phyloP scores from a whole-genome alignment of 140 eudicot species.

The Stevia rebaudiana region DNA sequence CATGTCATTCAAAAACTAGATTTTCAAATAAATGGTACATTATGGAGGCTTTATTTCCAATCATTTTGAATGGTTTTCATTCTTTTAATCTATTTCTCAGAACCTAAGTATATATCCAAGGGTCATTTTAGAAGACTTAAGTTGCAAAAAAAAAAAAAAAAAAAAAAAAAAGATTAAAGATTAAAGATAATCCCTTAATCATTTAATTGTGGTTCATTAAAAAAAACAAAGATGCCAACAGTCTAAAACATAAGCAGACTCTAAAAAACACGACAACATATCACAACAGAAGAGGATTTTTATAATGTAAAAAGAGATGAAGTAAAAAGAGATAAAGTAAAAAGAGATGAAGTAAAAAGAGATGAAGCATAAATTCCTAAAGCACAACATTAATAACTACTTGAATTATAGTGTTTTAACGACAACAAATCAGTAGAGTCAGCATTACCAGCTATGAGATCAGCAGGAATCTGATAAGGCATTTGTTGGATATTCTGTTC shows the following conservation, averaged over 20 bases:
- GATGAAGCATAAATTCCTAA: conserved; percentile 3
- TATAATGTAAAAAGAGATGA: conserved; percentile 3
- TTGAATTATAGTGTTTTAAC: too few relatives aligned
- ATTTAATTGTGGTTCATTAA: background rate
- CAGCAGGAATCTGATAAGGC: conserved; percentile 70
- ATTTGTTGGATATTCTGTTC: conserved; percentile 48
- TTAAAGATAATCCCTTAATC: background rate
- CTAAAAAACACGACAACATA: conserved; percentile 6
- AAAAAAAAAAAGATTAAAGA: too few relatives aligned
- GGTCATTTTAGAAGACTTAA: conserved; percentile 11
- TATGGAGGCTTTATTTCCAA: conserved; percentile 2
- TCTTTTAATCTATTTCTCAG: background rate
- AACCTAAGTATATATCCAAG: background rate
- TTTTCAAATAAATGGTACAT: background rate
- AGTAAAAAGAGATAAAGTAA: conserved; percentile 3
- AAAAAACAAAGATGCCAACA: background rate
- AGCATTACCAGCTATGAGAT: conserved; percentile 71
- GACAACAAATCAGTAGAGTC: conserved; percentile 11
- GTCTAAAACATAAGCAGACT: background rate
- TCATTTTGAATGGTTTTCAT: conserved; percentile 6
- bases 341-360: conserved; percentile 11
- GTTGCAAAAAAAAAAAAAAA: conserved; percentile 5
- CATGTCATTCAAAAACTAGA: background rate
- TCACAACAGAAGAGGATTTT: background rate
- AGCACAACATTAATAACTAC: conserved; percentile 6